Base-by-base conservation (phyloP, 345 rosid genomes). In the Citrus cavaleriei region DNA sequence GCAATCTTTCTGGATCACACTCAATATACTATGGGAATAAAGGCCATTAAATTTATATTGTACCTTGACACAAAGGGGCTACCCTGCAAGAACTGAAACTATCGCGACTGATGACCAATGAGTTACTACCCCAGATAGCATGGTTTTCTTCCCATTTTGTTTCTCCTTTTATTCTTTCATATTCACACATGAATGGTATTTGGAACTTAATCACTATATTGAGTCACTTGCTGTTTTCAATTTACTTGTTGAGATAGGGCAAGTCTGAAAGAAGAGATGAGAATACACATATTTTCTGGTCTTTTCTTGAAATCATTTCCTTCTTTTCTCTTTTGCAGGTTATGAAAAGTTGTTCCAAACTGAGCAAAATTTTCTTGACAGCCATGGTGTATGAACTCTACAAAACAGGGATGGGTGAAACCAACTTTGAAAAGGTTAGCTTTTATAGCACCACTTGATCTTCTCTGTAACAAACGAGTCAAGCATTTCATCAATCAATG, bases 351-450 rank as follows among this genome's bases (percentile, higher is more conserved):
- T 80, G 89, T 65, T 88, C 98, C 5, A 92, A 83, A 72, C 82
- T 92, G 12, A 83, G 94, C 82, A 95, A 93, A 86, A 92, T 95
- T 30, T 93, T 91, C 87, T 88, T 95, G 88, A 88, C 95, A 2
- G 98, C 98, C 66, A 92, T 95, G 98, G 97, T 93, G 42, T 89
- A 90, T 12, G 99, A 95, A 85, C 98, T 93, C 59, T 95, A 95
- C 75, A 93, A 91, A 86, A 93, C 98, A 46, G 98, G 99, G 80
- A 91, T 93, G 95, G 88, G 91, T 10, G 98, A 92, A 84, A 93
- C 96, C 51, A 89, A 87, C 19, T 93, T 95, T 77, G 99, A 95
- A 67, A 89, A 95, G 95, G 99, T 92, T 62, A 66, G 61, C 40
- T 22, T 49, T 73, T 81, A 7, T 42, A 64, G 65, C 57, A 21